A percentile compares a stretch with the other conserved stretches of the same genome.
Evolutionary conservation across 1,284 basidiomycete species (phyloP).

Genomic region (Prillingera fragicola): DNA sequence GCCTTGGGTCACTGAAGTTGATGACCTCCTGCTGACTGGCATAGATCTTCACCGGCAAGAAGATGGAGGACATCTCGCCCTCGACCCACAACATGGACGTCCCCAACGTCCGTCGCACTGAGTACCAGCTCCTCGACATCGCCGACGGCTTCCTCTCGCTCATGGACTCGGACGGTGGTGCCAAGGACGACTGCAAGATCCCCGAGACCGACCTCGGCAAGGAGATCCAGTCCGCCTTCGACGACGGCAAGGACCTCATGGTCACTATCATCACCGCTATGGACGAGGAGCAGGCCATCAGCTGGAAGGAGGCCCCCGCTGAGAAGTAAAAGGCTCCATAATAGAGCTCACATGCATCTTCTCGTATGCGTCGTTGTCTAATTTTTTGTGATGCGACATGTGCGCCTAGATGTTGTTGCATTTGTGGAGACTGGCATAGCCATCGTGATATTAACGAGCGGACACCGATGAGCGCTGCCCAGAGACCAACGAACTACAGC

Average conservation of each 20-base stretch:
- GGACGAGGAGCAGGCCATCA: slow-evolving; percentile 70
- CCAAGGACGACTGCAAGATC: slow-evolving; percentile 94
- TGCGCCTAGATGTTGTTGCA: too few species aligned
- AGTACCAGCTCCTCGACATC: slow-evolving; percentile 89
- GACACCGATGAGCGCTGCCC: too few species aligned
- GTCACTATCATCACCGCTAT: slow-evolving; percentile 89
- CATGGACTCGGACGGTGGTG: slow-evolving; percentile 72
- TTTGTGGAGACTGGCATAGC: too few species aligned
- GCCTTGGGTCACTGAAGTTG: too few species aligned
- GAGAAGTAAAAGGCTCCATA: slow-evolving; percentile 8
- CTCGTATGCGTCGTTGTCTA: slow-evolving; percentile 8
- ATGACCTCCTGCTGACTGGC: slow-evolving; percentile 1
- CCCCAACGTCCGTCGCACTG: slow-evolving; percentile 83
- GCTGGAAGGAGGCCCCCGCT: slow-evolving; percentile 67
- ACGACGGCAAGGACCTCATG: slow-evolving; percentile 71
- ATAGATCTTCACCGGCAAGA: slow-evolving; percentile 94
- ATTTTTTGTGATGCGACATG: too few species aligned
- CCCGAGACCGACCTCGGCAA: slow-evolving; percentile 81
- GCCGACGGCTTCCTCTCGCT: slow-evolving; percentile 91
- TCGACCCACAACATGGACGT: slow-evolving; percentile 79
- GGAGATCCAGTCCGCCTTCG: slow-evolving; percentile 68
- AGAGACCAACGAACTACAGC: too few species aligned
- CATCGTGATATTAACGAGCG: too few species aligned
- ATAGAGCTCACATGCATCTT: not conserved
- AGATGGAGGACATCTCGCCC: slow-evolving; percentile 95